Evolutionary conservation across 768 basidiomycete genomes (phyloP).

Genomic region (Clavulina sp.): DNA sequence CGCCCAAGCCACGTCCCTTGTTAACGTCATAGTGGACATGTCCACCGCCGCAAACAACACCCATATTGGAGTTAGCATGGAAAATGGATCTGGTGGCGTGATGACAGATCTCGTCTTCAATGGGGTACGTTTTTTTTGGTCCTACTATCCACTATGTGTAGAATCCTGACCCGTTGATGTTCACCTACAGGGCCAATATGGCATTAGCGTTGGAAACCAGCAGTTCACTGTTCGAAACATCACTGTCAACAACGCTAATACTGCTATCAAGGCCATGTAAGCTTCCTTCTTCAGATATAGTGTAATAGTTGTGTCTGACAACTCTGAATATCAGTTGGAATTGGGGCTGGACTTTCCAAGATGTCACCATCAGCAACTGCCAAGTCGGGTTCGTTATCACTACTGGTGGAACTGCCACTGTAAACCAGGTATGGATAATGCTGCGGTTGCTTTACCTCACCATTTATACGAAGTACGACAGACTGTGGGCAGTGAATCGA

Average conservation of each 20-base stretch:
- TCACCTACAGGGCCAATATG: conserved; percentile 33
- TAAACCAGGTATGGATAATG: no score
- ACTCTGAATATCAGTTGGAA: no score
- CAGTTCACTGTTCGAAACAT: conserved; percentile 43
- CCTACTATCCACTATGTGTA: neutral
- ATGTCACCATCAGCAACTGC: conserved; percentile 31
- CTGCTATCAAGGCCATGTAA: neutral
- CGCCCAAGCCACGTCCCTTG: conserved; percentile 55
- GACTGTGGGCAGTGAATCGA: conserved; percentile 38
- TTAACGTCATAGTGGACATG: conserved; percentile 59
- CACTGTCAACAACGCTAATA: conserved; percentile 35
- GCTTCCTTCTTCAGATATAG: no score
- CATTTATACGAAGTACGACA: conserved; percentile 19
- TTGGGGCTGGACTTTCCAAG: conserved; percentile 35
- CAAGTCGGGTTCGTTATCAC: conserved; percentile 16
- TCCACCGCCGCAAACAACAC: conserved; percentile 40
- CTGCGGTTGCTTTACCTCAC: conserved; percentile 4
- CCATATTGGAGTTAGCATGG: conserved; percentile 41
- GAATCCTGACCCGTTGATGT: neutral
- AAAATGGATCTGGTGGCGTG: conserved; percentile 14
- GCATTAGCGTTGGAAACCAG: conserved; percentile 66
- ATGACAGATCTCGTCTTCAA: conserved; percentile 15
- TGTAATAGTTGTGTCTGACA: neutral
- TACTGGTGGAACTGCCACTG: neutral
- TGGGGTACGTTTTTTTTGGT: conserved; percentile 13